Conservation (phyloP, 768 basidiomycete species). For the Termitomyces heimii region DNA sequence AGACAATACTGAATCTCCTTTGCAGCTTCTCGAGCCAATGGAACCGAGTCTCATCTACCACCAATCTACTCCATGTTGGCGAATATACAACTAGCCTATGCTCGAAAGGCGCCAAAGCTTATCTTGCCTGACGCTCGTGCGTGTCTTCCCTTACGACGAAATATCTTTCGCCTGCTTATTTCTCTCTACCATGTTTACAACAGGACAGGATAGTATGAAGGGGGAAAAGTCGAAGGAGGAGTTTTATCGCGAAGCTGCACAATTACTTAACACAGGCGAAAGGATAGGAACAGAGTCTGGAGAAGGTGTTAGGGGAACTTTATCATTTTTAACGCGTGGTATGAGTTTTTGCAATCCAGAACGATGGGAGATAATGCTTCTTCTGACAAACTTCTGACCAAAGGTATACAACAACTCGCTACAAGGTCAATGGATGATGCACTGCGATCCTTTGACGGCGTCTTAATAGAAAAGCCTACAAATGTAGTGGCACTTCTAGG, state of each 20-base stretch:
- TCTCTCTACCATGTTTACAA: constrained; percentile 2
- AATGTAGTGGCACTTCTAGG: constrained; percentile 87
- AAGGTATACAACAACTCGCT: constrained; percentile 81
- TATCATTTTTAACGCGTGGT: constrained; percentile 67
- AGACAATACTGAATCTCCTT: constrained; percentile 11
- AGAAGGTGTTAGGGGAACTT: constrained; percentile 47
- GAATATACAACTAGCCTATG: constrained; percentile 76
- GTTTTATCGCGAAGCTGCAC: constrained; percentile 64
- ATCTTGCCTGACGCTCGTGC: constrained; percentile 68
- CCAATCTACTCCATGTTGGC: constrained; percentile 81
- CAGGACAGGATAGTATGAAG: constrained; percentile 62
- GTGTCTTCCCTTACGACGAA: constrained; percentile 20
- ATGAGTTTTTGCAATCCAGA: constrained; percentile 12
- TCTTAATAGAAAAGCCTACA: constrained; percentile 72
- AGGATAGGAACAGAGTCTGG: constrained; percentile 52
- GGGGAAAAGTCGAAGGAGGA: constrained; percentile 61
- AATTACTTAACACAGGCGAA: constrained; percentile 57
- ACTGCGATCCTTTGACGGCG: constrained; percentile 71
- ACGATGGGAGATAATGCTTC: not conserved
- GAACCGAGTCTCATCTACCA: constrained; percentile 45
- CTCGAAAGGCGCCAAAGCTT: constrained; percentile 80
- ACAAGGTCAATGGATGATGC: constrained; percentile 81
- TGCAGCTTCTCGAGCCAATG: constrained; percentile 48
- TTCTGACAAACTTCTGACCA: not conserved
- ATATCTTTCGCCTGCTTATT: not conserved